Percentiles rank a stretch among this genome's conserved stretches.
phyloP scores from a whole-genome alignment of 495 filamentous ascomycete species.

The Penicillium silybi region DNA sequence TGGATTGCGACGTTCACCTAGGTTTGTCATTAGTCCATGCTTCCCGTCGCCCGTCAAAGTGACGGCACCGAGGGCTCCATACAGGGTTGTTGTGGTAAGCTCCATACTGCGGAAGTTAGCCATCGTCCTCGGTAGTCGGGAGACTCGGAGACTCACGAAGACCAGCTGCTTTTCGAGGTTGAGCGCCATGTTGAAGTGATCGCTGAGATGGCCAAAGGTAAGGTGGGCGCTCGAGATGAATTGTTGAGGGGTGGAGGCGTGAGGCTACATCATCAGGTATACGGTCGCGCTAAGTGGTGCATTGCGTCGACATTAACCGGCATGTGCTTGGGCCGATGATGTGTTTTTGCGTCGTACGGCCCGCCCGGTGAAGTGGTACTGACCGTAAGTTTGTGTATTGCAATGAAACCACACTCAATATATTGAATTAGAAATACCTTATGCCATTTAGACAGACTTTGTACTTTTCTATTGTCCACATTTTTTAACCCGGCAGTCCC shows the following conservation, averaged over 20 bases:
- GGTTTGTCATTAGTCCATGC: not conserved
- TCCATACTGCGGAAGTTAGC: constrained; percentile 68
- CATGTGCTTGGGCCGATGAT: constrained; percentile 23
- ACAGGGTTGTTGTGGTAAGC: constrained; percentile 88
- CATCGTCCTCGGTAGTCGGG: constrained; percentile 2
- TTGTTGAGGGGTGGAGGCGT: constrained; percentile 4
- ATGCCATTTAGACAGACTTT: not conserved
- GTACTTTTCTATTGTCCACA: too few relatives aligned
- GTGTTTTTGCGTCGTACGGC: constrained; percentile 9
- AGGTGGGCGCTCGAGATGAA: constrained; percentile 6
- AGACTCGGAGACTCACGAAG: constrained; percentile 55
- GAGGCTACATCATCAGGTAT: constrained; percentile 18
- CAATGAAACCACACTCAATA: not conserved
- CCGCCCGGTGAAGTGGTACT: not conserved
- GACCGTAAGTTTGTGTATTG: not conserved
- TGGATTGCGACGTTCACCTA: constrained; percentile 86
- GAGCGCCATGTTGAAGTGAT: constrained; percentile 54
- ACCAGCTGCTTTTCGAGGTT: constrained; percentile 76
- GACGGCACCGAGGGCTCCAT: constrained; percentile 8
- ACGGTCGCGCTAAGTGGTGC: constrained; percentile 18
- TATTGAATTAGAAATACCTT: not conserved
- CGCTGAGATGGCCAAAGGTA: not conserved
- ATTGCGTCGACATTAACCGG: constrained; percentile 7
- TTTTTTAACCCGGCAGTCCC: too few relatives aligned
- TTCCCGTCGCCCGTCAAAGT: not conserved